Evolutionary conservation across 129 eudicot genomes (phyloP).

Genomic region (Silybum marianum): DNA sequence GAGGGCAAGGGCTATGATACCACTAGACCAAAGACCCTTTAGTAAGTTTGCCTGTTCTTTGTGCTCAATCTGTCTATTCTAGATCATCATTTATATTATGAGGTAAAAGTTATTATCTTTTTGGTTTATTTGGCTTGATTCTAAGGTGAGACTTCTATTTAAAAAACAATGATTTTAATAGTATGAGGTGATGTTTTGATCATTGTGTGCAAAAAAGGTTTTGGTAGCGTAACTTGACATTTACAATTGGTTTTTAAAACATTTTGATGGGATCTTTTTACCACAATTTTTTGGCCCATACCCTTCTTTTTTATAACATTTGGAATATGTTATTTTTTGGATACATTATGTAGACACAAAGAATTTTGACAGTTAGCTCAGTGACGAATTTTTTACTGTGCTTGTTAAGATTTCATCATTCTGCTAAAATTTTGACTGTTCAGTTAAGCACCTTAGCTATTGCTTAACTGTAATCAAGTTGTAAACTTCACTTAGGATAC

Average conservation of each 20-base stretch:
- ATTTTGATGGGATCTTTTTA: not conserved
- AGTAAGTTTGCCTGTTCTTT: not conserved
- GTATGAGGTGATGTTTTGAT: too few relatives aligned
- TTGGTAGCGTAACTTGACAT: not conserved
- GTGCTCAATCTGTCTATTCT: not conserved
- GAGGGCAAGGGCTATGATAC: too few relatives aligned
- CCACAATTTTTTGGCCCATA: not conserved
- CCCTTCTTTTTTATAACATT: not conserved
- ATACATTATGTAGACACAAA: not conserved
- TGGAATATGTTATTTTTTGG: not conserved
- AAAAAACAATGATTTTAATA: too few relatives aligned
- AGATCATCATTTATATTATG: not conserved
- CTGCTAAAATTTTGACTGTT: not conserved
- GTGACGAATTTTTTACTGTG: not conserved
- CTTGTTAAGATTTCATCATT: not conserved
- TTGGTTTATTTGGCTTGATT: too few relatives aligned
- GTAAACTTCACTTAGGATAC: not conserved
- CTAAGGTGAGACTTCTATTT: too few relatives aligned
- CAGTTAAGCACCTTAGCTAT: not conserved
- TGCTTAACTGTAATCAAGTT: not conserved
- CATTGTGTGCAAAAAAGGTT: too few relatives aligned
- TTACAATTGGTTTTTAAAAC: not conserved
- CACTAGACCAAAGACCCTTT: too few relatives aligned
- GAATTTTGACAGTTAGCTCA: not conserved
- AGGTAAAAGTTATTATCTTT: not conserved